Evolutionary conservation across 768 basidiomycete genomes (phyloP).

Genomic region (Serendipita indica): DNA sequence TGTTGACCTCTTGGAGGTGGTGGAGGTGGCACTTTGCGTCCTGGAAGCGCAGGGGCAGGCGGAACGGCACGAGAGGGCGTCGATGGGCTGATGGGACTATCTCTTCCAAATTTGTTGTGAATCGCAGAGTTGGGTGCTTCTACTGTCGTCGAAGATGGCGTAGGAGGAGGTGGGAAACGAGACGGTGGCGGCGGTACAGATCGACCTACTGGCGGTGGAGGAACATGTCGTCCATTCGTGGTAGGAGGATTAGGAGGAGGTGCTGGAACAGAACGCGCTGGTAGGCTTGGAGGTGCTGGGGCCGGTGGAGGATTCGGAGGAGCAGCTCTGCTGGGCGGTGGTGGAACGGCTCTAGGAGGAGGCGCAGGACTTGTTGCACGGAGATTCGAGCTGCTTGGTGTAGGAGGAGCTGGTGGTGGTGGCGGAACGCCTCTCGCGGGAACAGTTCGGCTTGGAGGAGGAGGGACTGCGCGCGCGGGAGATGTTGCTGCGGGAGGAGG

Average conservation of each 20-base stretch:
- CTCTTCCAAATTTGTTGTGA: background rate
- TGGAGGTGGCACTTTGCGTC: slow-evolving; percentile 11
- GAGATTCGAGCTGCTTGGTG: slow-evolving; percentile 23
- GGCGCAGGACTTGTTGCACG: slow-evolving; percentile 15
- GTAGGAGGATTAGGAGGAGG: slow-evolving; percentile 27
- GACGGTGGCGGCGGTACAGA: slow-evolving; percentile 20
- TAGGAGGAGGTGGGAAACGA: slow-evolving; percentile 11
- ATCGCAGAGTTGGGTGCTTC: slow-evolving; percentile 7
- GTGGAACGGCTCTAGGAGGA: slow-evolving; percentile 15
- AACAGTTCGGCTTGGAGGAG: slow-evolving; percentile 24
- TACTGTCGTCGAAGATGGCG: slow-evolving; percentile 16
- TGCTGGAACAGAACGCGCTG: slow-evolving; percentile 22
- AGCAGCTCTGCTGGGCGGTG: slow-evolving; percentile 17
- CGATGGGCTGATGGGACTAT: background rate
- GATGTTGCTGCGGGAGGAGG: slow-evolving; percentile 15
- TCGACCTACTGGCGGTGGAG: slow-evolving; percentile 12
- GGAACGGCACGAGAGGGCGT: slow-evolving; percentile 5
- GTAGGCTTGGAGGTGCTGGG: slow-evolving; percentile 26
- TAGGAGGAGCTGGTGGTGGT: slow-evolving; percentile 20
- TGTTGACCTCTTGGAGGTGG: background rate
- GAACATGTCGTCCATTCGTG: background rate
- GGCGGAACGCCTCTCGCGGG: slow-evolving; percentile 20
- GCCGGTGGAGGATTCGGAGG: slow-evolving; percentile 22
- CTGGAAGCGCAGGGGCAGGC: slow-evolving; percentile 17
- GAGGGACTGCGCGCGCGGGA: slow-evolving; percentile 20